These are phyloP conservation scores for Choanephora cucurbitarum DNA, from an alignment of 371 early-diverging fungal genomes.

Conservation along the genomic window DNA sequence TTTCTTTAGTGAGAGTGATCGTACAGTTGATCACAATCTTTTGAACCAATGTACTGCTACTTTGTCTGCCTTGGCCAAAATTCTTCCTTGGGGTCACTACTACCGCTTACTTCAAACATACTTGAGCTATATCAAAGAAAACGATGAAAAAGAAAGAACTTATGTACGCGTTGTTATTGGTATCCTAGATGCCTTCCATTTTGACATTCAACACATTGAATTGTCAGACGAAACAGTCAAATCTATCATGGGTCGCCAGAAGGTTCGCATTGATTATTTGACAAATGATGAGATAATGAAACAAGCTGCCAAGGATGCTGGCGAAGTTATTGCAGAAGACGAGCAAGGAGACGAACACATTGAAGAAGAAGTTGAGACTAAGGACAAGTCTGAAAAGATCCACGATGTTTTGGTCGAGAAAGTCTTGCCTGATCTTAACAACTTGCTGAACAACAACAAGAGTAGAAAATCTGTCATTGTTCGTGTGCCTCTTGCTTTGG, in stretches of 20 bases:
- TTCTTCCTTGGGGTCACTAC: slow-evolving; percentile 85
- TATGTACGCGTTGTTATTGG: slow-evolving; percentile 78
- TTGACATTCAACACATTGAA: slow-evolving; percentile 67
- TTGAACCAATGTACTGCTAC: slow-evolving; percentile 79
- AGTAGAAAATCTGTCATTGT: slow-evolving; percentile 73
- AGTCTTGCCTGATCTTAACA: slow-evolving; percentile 81
- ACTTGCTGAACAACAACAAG: slow-evolving; percentile 63
- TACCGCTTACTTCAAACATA: slow-evolving; percentile 73
- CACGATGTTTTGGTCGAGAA: slow-evolving; percentile 69
- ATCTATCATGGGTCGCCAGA: slow-evolving; percentile 46
- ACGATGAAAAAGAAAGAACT: slow-evolving; percentile 71
- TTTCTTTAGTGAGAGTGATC: slow-evolving; percentile 80
- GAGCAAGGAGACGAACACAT: slow-evolving; percentile 27
- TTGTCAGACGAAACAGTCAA: slow-evolving; percentile 48
- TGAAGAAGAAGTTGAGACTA: slow-evolving; percentile 25
- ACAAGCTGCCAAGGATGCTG: slow-evolving; percentile 39
- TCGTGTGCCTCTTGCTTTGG: slow-evolving; percentile 88
- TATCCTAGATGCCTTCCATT: slow-evolving; percentile 90
- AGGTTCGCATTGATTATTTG: slow-evolving; percentile 47
- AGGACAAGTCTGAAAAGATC: slow-evolving; percentile 59
- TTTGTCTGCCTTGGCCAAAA: slow-evolving; percentile 66
- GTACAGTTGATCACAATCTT: slow-evolving; percentile 68
- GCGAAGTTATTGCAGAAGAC: slow-evolving; percentile 21
- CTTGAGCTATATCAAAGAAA: slow-evolving; percentile 63
- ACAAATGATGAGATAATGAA: slow-evolving; percentile 32